A percentile compares a stretch with the other conserved stretches of the same genome.
phyloP scores from a whole-genome alignment of 805 yeast species.

The Starmerella etchellsii region DNA sequence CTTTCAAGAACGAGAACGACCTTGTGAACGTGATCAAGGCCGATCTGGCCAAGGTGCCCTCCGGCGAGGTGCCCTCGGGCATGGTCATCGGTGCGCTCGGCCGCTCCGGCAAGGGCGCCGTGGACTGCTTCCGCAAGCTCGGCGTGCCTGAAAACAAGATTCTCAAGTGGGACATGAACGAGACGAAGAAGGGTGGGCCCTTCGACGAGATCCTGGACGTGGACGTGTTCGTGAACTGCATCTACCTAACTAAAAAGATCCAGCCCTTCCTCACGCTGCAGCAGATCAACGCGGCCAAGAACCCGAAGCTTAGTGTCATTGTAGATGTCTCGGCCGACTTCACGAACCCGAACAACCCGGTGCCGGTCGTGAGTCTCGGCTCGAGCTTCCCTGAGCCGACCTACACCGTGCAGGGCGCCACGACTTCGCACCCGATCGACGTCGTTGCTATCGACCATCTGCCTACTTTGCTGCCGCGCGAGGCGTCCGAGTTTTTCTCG shows the following conservation, averaged over 20 bases:
- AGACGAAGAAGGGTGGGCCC: constrained; percentile 95
- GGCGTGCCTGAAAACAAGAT: constrained; percentile 83
- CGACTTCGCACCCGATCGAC: constrained; percentile 71
- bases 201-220: constrained; percentile 78
- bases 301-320: constrained; percentile 73
- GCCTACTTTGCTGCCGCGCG: constrained; percentile 93
- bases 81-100: constrained; percentile 95
- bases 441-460: constrained; percentile 94
- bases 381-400: constrained; percentile 89
- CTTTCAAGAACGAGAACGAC: constrained; percentile 68
- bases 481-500: constrained; percentile 85
- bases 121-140: constrained; percentile 62
- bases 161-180: constrained; percentile 91
- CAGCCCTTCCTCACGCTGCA: constrained; percentile 76
- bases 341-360: constrained; percentile 95
- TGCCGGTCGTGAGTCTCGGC: constrained; percentile 83
- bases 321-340: constrained; percentile 99
- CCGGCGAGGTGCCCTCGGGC: constrained; percentile 50
- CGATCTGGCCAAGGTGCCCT: constrained; percentile 40
- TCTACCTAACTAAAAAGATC: constrained; percentile 83
- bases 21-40: constrained; percentile 59
- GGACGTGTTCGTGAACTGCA: constrained; percentile 91
- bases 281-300: constrained; percentile 41
- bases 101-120: constrained; percentile 97
- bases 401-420: constrained; percentile 56